phyloP scores from a whole-genome alignment of 345 rosid genomes.

The Aquilaria sinensis region DNA sequence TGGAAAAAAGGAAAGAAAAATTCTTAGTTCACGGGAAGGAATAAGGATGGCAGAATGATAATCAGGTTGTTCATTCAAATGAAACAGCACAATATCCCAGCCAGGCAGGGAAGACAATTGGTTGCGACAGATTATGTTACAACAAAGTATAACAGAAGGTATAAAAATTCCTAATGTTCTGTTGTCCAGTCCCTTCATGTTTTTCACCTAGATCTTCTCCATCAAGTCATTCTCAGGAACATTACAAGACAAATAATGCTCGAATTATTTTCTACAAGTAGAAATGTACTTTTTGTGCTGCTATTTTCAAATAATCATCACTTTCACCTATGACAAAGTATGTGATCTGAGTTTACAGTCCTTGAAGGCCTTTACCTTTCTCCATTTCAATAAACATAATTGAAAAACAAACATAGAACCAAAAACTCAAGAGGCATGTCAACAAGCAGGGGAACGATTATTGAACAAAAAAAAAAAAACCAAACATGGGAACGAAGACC shows the following conservation, averaged over 20 bases:
- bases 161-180: too few species aligned
- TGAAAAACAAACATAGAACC: not conserved
- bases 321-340: too few species aligned
- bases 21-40: not conserved
- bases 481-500: not conserved
- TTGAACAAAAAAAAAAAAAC: not conserved
- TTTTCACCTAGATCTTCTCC: not conserved
- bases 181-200: too few species aligned
- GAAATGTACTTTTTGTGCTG: not conserved
- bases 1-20: not conserved
- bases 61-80: too few species aligned
- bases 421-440: not conserved
- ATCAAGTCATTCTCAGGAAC: too few species aligned
- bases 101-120: too few species aligned
- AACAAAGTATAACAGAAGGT: too few species aligned
- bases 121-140: too few species aligned
- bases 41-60: too few species aligned
- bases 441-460: not conserved
- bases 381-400: not conserved
- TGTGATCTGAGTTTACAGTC: too few species aligned
- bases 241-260: not conserved
- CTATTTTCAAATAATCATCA: not conserved
- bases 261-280: not conserved
- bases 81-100: too few species aligned
- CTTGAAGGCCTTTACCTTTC: not conserved